Conservation (phyloP, 2,329 filamentous ascomycete species). For the Colletotrichum somersetense region DNA sequence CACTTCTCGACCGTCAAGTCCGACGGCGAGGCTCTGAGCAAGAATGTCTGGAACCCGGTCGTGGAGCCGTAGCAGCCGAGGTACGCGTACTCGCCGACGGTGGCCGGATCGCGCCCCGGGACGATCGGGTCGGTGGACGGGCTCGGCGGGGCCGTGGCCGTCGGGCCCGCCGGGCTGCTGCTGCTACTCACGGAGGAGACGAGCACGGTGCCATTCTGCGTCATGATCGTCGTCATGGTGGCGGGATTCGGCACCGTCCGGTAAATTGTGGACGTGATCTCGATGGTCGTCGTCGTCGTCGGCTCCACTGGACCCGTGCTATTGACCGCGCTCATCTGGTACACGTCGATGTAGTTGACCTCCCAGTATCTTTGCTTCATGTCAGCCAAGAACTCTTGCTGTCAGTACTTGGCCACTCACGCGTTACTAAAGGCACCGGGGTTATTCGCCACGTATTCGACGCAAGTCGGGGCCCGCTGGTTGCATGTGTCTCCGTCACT, state of each 20-base stretch:
- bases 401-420: constrained; percentile 43
- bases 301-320: constrained; percentile 38
- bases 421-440: constrained; percentile 58
- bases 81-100: constrained; percentile 50
- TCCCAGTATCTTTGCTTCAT: constrained; percentile 59
- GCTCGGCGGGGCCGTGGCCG: constrained; percentile 27
- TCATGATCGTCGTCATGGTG: constrained; percentile 23
- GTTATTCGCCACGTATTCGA: constrained; percentile 60
- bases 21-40: constrained; percentile 45
- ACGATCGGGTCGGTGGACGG: constrained; percentile 38
- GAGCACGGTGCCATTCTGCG: constrained; percentile 24
- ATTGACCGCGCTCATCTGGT: constrained; percentile 46
- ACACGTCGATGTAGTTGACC: constrained; percentile 67
- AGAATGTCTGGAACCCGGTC: constrained; percentile 53
- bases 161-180: constrained; percentile 11
- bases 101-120: constrained; percentile 49
- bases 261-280: constrained; percentile 46
- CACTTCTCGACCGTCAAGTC: constrained; percentile 58
- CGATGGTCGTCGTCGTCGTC: constrained; percentile 48
- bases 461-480: constrained; percentile 58
- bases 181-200: constrained; percentile 18
- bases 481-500: constrained; percentile 53
- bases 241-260: constrained; percentile 46
- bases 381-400: background rate
- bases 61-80: constrained; percentile 59